A percentile compares a stretch with the other conserved stretches of the same genome.
Conservation (phyloP, 495 filamentous ascomycete species). For the Trichoderma erinaceum region DNA sequence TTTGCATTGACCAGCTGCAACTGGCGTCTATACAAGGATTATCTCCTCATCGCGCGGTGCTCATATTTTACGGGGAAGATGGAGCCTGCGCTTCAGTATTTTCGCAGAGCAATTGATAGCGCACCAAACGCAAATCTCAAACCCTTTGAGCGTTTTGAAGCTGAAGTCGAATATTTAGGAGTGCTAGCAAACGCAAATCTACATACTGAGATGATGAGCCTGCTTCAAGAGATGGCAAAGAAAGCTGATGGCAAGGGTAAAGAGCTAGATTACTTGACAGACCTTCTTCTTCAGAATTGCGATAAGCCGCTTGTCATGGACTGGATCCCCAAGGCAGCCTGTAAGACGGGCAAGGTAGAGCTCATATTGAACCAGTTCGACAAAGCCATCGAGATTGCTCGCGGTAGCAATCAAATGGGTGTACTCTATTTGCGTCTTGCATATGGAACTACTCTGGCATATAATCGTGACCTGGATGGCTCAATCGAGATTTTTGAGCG, state of each 20-base stretch:
- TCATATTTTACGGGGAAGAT: not conserved
- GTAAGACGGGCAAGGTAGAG: not conserved
- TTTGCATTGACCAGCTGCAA: not conserved
- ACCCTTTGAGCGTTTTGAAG: slow-evolving; percentile 9
- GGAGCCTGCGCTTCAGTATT: slow-evolving; percentile 13
- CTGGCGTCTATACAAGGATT: slow-evolving; percentile 17
- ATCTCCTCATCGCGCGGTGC: slow-evolving; percentile 11
- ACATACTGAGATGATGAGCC: slow-evolving; percentile 10
- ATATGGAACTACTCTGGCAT: not conserved
- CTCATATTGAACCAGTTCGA: slow-evolving; percentile 6
- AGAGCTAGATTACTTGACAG: not conserved
- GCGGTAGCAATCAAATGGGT: not conserved
- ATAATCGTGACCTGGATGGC: not conserved
- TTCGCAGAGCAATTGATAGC: slow-evolving; percentile 15
- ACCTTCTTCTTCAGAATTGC: not conserved
- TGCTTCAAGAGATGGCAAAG: slow-evolving; percentile 14
- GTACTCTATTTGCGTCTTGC: slow-evolving; percentile 15
- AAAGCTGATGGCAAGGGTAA: not conserved
- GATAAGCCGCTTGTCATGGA: slow-evolving; percentile 7
- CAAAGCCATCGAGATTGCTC: slow-evolving; percentile 10
- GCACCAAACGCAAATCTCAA: slow-evolving; percentile 6
- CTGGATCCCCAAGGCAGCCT: slow-evolving; percentile 17
- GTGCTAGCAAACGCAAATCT: slow-evolving; percentile 13
- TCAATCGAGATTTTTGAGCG: slow-evolving; percentile 13
- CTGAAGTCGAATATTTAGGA: slow-evolving; percentile 11